A percentile compares a stretch with the other conserved stretches of the same genome.
phyloP scores from a whole-genome alignment of 306 rosid species.

The Cyclanthera cordifolia region DNA sequence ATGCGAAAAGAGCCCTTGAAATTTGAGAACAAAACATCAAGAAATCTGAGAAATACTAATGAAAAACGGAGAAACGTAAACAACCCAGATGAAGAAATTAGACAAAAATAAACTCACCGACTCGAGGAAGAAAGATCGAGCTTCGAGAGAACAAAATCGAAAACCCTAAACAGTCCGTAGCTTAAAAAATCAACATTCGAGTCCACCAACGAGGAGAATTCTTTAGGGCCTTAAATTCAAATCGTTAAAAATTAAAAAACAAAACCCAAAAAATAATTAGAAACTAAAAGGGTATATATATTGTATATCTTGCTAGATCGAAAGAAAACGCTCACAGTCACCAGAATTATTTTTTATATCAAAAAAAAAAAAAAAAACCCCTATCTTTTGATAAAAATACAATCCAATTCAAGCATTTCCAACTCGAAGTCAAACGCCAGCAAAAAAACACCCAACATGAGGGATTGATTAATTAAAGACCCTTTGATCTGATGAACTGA shows the following conservation, averaged over 20 bases:
- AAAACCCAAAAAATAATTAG: slow-evolving; percentile 12
- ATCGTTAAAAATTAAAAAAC: slow-evolving; percentile 12
- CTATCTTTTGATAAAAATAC: slow-evolving; percentile 12
- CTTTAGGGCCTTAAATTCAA: slow-evolving; percentile 34
- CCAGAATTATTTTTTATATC: slow-evolving; percentile 4
- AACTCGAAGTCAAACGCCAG: background rate
- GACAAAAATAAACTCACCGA: slow-evolving; percentile 21
- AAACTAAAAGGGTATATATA: slow-evolving; percentile 1
- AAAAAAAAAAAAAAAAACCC: slow-evolving; percentile 12
- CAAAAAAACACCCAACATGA: background rate
- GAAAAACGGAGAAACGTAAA: slow-evolving; percentile 9
- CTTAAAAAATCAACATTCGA: slow-evolving; percentile 26
- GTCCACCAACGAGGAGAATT: slow-evolving; percentile 33
- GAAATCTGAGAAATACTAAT: slow-evolving; percentile 15
- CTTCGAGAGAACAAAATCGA: slow-evolving; percentile 23
- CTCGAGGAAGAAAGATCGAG: slow-evolving; percentile 23
- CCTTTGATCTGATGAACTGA: slow-evolving; percentile 17
- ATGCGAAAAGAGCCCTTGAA: slow-evolving; percentile 5
- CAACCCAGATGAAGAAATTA: slow-evolving; percentile 1
- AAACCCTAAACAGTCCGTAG: slow-evolving; percentile 28
- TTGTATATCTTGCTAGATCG: background rate
- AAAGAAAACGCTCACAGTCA: slow-evolving; percentile 14
- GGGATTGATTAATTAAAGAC: slow-evolving; percentile 17
- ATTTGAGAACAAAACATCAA: slow-evolving; percentile 11
- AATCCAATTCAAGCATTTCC: slow-evolving; percentile 8